These are phyloP conservation scores for Phyllostachys edulis DNA, from an alignment of 176 grass and related monocot species.

Conservation along the genomic window DNA sequence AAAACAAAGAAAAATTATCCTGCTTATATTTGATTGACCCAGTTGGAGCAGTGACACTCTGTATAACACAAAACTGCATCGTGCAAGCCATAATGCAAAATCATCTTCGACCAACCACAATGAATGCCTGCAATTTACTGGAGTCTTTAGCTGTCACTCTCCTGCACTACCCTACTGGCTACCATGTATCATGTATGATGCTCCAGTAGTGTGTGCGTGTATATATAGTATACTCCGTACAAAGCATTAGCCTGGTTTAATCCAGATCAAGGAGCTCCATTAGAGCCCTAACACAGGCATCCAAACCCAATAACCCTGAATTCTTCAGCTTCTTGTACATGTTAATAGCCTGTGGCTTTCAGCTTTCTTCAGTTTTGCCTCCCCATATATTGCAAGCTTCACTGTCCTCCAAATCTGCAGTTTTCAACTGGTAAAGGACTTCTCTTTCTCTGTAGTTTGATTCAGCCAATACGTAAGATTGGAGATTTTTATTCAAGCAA, in stretches of 20 bases:
- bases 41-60: constrained; percentile 32
- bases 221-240: constrained; percentile 26
- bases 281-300: not conserved
- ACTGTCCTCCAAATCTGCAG: not conserved
- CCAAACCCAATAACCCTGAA: not conserved
- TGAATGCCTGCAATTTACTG: constrained; percentile 27
- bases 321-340: not conserved
- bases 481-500: not conserved
- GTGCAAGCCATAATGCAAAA: constrained; percentile 33
- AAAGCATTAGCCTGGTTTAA: constrained; percentile 31
- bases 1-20: not conserved
- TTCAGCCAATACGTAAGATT: constrained; percentile 5
- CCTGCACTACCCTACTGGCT: constrained; percentile 26
- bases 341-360: not conserved
- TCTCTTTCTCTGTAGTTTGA: constrained; percentile 10
- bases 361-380: not conserved
- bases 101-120: constrained; percentile 40
- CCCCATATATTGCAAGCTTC: constrained; percentile 20
- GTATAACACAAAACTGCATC: constrained; percentile 29
- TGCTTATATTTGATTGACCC: constrained; percentile 5
- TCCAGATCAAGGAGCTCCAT: constrained; percentile 14
- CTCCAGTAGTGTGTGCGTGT: constrained; percentile 16
- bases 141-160: constrained; percentile 43
- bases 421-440: constrained; percentile 23
- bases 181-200: constrained; percentile 15